phyloP scores from a whole-genome alignment of 2,329 filamentous ascomycete species.

The Neoarthrinium moseri region DNA sequence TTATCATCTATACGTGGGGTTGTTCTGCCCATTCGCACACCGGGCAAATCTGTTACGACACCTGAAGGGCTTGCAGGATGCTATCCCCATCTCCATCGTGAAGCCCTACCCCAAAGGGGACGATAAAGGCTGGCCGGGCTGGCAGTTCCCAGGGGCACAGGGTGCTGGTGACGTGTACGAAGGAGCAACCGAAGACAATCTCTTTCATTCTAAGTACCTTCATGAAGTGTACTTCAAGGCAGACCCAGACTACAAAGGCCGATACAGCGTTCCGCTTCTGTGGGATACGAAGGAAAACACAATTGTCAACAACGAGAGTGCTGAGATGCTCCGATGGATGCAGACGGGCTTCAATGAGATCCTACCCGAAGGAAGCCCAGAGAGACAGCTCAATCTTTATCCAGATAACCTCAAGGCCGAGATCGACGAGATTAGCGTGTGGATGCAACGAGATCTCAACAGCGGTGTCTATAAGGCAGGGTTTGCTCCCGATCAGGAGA shows the following conservation, averaged over 20 bases:
- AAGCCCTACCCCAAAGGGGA: constrained; percentile 67
- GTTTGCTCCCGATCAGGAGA: constrained; percentile 53
- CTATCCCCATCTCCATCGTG: constrained; percentile 57
- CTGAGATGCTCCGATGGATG: constrained; percentile 57
- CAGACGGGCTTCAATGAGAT: constrained; percentile 54
- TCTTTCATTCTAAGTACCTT: constrained; percentile 58
- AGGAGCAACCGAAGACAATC: constrained; percentile 57
- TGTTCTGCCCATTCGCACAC: constrained; percentile 67
- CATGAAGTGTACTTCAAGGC: constrained; percentile 63
- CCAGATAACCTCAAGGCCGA: constrained; percentile 41
- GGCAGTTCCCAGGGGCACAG: constrained; percentile 52
- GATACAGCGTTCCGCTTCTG: constrained; percentile 59
- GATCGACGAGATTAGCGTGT: constrained; percentile 52
- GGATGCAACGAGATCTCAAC: constrained; percentile 58
- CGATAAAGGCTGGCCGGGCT: constrained; percentile 61
- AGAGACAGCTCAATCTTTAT: constrained; percentile 48
- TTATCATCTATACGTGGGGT: constrained; percentile 37
- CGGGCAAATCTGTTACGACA: constrained; percentile 56
- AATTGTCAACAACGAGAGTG: constrained; percentile 61
- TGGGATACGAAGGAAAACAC: constrained; percentile 59
- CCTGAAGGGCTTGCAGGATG: constrained; percentile 53
- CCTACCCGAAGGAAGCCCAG: constrained; percentile 33
- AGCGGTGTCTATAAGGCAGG: constrained; percentile 61
- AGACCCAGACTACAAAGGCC: constrained; percentile 58
- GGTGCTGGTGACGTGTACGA: constrained; percentile 48